Evolutionary conservation across 2,329 filamentous ascomycete genomes (phyloP).

Genomic region (Trichophyton rubrum): DNA sequence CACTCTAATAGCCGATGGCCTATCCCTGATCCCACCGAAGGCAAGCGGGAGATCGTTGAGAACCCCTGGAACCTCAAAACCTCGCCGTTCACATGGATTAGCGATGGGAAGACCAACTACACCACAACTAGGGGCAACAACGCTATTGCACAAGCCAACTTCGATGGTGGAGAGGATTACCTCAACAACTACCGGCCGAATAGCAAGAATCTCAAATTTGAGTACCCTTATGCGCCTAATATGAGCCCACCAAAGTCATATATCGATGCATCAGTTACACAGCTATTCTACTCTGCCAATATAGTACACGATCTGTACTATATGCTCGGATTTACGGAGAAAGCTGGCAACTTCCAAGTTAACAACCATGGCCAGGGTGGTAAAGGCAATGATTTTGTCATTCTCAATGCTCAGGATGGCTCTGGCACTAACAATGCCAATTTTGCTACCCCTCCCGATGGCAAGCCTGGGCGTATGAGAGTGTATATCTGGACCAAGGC

Average conservation of each 20-base stretch:
- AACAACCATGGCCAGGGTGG: conserved; percentile 10
- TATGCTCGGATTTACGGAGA: conserved; percentile 11
- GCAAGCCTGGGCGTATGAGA: conserved; percentile 11
- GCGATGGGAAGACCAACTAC: conserved; percentile 7
- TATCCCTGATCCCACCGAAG: conserved; percentile 10
- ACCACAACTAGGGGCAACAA: conserved; percentile 12
- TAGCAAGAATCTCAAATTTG: conserved; percentile 6
- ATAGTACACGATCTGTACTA: conserved; percentile 10
- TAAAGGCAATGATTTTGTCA: conserved; percentile 9
- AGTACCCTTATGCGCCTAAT: conserved; percentile 9
- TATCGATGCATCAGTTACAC: conserved; percentile 10
- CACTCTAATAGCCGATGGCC: conserved; percentile 4
- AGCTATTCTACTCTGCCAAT: conserved; percentile 12
- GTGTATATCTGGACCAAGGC: conserved; percentile 11
- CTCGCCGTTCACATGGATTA: conserved; percentile 10
- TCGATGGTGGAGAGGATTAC: conserved; percentile 8
- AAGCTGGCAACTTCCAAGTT: conserved; percentile 10
- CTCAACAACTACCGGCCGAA: conserved; percentile 11
- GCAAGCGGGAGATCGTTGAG: conserved; percentile 2
- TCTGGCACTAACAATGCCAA: conserved; percentile 12
- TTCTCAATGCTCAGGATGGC: conserved; percentile 11
- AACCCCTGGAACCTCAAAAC: conserved; percentile 9
- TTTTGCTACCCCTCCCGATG: conserved; percentile 12
- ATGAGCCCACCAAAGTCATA: conserved; percentile 8
- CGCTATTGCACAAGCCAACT: conserved; percentile 11